Percentiles rank a stretch among this genome's conserved stretches.
Evolutionary conservation across 352 stramenopile species (phyloP).

Genomic region (Phytophthora brassicae): DNA sequence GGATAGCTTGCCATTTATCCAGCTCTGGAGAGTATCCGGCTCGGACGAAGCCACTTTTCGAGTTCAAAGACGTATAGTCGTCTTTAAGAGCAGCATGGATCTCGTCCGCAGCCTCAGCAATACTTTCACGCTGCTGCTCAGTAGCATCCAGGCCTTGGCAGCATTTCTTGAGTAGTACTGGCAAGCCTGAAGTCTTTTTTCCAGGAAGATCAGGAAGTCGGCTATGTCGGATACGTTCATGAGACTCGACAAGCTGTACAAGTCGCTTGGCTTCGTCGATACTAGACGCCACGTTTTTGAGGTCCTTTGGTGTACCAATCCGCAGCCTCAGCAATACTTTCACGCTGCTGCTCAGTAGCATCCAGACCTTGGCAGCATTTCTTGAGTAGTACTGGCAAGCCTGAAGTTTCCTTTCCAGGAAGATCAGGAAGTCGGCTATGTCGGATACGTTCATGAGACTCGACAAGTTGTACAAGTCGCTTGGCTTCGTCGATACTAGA

Average conservation of each 20-base stretch:
- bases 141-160: slow-evolving; percentile 25
- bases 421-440: slow-evolving; percentile 28
- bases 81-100: slow-evolving; percentile 67
- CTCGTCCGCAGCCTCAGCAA: slow-evolving; percentile 32
- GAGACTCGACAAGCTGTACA: slow-evolving; percentile 29
- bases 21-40: slow-evolving; percentile 57
- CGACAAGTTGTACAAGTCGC: slow-evolving; percentile 35
- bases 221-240: slow-evolving; percentile 25
- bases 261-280: slow-evolving; percentile 53
- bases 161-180: slow-evolving; percentile 27
- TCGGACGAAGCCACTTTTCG: slow-evolving; percentile 58
- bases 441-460: slow-evolving; percentile 26
- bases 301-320: slow-evolving; percentile 68
- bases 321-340: too few relatives aligned
- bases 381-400: slow-evolving; percentile 34
- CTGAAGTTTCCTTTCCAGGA: slow-evolving; percentile 21
- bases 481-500: slow-evolving; percentile 55
- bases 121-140: slow-evolving; percentile 15
- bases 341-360: slow-evolving; percentile 15
- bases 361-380: slow-evolving; percentile 27
- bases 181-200: slow-evolving; percentile 28
- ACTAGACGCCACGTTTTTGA: slow-evolving; percentile 65
- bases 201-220: slow-evolving; percentile 31
- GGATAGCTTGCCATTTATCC: slow-evolving; percentile 58
- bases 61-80: slow-evolving; percentile 62